Percentiles rank a stretch among this genome's conserved stretches.
Conservation (phyloP, 768 basidiomycete genomes). For the Heimioporus sp. region DNA sequence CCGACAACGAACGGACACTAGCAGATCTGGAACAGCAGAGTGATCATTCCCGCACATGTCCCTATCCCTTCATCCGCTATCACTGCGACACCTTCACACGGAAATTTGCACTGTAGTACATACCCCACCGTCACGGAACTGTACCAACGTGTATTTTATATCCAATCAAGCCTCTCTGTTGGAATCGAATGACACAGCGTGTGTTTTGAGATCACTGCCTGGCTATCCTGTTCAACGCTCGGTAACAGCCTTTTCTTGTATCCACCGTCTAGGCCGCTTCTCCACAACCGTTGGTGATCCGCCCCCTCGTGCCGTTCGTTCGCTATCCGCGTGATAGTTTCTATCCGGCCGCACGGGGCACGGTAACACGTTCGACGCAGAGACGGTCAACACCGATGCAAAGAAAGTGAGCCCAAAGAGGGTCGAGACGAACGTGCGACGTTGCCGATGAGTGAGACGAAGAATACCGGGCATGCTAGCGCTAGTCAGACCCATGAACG, state of each 20-base stretch:
- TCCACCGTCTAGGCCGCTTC: conserved; percentile 75
- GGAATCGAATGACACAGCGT: background rate
- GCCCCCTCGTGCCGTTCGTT: conserved; percentile 27
- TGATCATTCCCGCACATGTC: conserved; percentile 14
- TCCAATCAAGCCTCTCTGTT: conserved; percentile 8
- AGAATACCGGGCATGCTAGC: conserved; percentile 60
- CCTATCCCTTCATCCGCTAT: conserved; percentile 4
- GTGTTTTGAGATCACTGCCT: background rate
- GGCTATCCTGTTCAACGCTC: conserved; percentile 7
- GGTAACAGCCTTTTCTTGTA: conserved; percentile 57
- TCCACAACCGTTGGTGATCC: conserved; percentile 44
- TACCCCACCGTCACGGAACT: conserved; percentile 20
- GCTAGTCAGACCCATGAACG: conserved; percentile 43
- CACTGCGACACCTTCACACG: conserved; percentile 19
- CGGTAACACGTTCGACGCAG: conserved; percentile 74
- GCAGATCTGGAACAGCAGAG: conserved; percentile 14
- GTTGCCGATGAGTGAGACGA: conserved; percentile 53
- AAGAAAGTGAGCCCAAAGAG: conserved; percentile 81
- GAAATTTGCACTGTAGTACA: conserved; percentile 33
- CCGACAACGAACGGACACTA: conserved; percentile 32
- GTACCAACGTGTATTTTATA: conserved; percentile 21
- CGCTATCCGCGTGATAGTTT: conserved; percentile 57
- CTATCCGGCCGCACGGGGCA: conserved; percentile 70
- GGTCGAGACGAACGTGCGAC: conserved; percentile 71
- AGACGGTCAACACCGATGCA: conserved; percentile 76